A percentile compares a stretch with the other conserved stretches of the same genome.
These are phyloP conservation scores for Lodderomyces beijingensis DNA, from an alignment of 1,139 yeast genomes.

Conservation along the genomic window DNA sequence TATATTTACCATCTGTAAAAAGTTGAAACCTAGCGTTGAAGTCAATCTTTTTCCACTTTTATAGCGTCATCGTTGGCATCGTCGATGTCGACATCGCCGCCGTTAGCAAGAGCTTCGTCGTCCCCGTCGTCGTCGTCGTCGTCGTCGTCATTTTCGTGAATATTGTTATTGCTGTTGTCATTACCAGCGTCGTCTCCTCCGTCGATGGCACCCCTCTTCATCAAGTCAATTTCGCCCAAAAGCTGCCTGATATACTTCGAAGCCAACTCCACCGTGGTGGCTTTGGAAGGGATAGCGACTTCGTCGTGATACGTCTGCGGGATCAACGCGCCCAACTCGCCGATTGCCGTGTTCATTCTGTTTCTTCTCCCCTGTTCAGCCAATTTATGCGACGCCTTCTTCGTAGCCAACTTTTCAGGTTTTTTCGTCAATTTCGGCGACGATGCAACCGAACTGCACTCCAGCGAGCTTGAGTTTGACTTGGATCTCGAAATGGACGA, in stretches of 20 bases:
- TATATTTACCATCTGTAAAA: too few relatives aligned
- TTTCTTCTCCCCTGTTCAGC: constrained; percentile 97
- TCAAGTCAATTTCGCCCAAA: constrained; percentile 8
- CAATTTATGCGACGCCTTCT: constrained; percentile 80
- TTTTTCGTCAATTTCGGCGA: constrained; percentile 17
- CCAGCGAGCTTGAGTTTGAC: constrained; percentile 16
- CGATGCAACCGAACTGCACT: constrained; percentile 15
- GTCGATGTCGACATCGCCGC: background rate
- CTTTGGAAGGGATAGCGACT: constrained; percentile 72
- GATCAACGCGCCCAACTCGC: constrained; percentile 63
- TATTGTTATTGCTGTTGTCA: background rate
- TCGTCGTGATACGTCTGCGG: constrained; percentile 61
- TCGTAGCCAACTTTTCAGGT: constrained; percentile 35
- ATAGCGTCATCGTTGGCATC: background rate
- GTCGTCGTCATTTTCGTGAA: background rate
- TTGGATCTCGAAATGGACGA: constrained; percentile 8
- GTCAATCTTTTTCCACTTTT: background rate
- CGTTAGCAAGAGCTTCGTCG: background rate
- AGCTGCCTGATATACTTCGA: constrained; percentile 61
- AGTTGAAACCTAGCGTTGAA: too few relatives aligned
- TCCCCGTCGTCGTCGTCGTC: background rate
- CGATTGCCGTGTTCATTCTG: constrained; percentile 82
- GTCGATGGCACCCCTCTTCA: constrained; percentile 4
- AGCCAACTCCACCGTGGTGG: constrained; percentile 91
- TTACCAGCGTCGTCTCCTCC: background rate